Conservation (phyloP, 2,329 filamentous ascomycete species). For the Epichloe elymi region DNA sequence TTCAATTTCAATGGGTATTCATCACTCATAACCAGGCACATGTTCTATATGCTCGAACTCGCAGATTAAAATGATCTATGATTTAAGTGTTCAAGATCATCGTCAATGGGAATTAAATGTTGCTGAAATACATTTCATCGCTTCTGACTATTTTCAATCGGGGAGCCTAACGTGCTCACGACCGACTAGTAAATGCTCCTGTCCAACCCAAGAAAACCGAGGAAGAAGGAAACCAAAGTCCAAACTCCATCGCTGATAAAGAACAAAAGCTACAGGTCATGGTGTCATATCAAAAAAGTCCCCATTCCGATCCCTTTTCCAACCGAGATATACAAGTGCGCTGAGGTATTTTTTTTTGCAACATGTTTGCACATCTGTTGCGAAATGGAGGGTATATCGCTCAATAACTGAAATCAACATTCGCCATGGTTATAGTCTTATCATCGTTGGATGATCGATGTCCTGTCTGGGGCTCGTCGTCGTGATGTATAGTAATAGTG, state of each 20-base stretch:
- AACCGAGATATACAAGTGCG: background rate
- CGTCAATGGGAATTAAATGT: no score
- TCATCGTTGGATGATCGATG: conserved; percentile 33
- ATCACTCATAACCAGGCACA: no score
- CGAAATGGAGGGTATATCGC: conserved; percentile 4
- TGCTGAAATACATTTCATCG: no score
- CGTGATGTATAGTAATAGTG: conserved; percentile 25
- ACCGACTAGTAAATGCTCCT: background rate
- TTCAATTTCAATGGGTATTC: no score
- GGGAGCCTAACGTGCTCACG: background rate
- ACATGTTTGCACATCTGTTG: background rate
- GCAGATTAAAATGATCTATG: no score
- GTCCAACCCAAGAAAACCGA: background rate
- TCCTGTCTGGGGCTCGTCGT: conserved; percentile 20
- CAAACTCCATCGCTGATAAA: conserved; percentile 8
- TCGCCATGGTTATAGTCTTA: conserved; percentile 37
- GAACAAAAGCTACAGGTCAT: background rate
- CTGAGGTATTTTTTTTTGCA: background rate
- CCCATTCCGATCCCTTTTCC: background rate
- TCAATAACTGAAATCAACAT: conserved; percentile 50
- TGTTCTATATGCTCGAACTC: no score
- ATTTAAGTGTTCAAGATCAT: no score
- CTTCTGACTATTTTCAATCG: no score
- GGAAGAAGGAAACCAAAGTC: no score
- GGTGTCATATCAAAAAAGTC: conserved; percentile 2